Conservation (phyloP, 257 asterid genomes). For the Solanum pinnatisectum region DNA sequence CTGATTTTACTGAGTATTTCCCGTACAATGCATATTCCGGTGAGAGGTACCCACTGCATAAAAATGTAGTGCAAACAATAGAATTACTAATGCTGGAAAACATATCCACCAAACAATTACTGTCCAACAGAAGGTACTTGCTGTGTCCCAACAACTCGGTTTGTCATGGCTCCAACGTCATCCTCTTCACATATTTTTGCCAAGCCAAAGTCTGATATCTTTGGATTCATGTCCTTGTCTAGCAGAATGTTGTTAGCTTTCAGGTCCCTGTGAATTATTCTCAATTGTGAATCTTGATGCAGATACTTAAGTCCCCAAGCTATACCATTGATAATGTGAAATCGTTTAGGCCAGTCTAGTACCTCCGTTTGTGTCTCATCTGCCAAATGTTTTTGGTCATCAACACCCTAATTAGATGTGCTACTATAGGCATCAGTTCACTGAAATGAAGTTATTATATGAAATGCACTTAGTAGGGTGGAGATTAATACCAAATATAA, state of each 20-base stretch:
- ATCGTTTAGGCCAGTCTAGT: constrained; percentile 37
- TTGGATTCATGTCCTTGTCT: constrained; percentile 33
- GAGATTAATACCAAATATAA: constrained; percentile 24
- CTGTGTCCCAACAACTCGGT: constrained; percentile 32
- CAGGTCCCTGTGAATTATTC: constrained; percentile 33
- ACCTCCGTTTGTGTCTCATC: constrained; percentile 9
- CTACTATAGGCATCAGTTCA: background rate
- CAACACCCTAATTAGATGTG: background rate
- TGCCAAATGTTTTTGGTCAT: background rate
- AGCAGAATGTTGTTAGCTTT: constrained; percentile 47
- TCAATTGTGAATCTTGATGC: constrained; percentile 45
- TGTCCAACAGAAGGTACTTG: background rate
- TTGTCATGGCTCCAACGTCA: constrained; percentile 31
- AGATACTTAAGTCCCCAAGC: constrained; percentile 45
- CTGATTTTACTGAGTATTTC: constrained; percentile 21
- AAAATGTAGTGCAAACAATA: background rate
- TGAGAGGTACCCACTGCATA: constrained; percentile 19
- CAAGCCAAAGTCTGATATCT: constrained; percentile 47
- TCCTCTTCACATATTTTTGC: constrained; percentile 33
- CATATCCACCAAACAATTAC: background rate
- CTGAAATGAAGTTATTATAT: background rate
- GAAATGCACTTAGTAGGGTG: background rate
- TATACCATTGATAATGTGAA: constrained; percentile 28
- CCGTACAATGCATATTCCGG: constrained; percentile 21
- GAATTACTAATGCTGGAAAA: background rate